Percentiles rank a stretch among this genome's conserved stretches.
Conservation (phyloP, 75 land plant species). For the Sequoia sempervirens region DNA sequence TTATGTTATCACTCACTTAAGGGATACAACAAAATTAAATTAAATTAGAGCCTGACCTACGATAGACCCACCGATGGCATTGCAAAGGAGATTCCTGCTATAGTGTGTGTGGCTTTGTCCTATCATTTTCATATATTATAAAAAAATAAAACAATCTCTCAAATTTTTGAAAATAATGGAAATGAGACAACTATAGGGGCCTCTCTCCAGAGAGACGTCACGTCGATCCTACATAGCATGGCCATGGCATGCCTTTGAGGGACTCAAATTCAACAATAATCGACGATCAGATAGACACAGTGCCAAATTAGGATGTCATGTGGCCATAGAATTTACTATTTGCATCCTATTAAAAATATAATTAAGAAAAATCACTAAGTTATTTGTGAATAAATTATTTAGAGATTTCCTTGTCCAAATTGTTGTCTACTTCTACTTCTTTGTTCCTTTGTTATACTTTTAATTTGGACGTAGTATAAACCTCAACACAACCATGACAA, state of each 20-base stretch:
- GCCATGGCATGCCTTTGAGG: background rate
- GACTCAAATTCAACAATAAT: background rate
- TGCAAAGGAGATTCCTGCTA: slow-evolving; percentile 41
- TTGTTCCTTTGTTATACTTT: background rate
- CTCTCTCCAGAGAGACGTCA: slow-evolving; percentile 39
- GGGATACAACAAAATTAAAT: background rate
- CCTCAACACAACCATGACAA: too few species aligned
- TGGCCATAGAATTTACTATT: background rate
- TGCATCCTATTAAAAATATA: background rate
- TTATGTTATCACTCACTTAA: background rate
- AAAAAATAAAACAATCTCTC: background rate
- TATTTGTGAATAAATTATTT: background rate
- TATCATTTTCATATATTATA: background rate
- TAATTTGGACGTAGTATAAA: too few species aligned
- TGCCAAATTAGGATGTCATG: background rate
- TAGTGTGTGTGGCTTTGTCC: slow-evolving; percentile 26
- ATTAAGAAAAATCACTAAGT: too few species aligned
- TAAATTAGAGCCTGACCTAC: slow-evolving; percentile 36
- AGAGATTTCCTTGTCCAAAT: background rate
- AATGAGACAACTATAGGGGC: slow-evolving; percentile 11
- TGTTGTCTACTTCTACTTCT: background rate
- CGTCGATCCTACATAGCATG: slow-evolving; percentile 46
- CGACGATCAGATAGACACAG: background rate
- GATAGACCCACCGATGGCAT: slow-evolving; percentile 66
- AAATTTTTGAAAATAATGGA: background rate